Evolutionary conservation across 495 filamentous ascomycete genomes (phyloP).

Genomic region (Cryomyces antarcticus): DNA sequence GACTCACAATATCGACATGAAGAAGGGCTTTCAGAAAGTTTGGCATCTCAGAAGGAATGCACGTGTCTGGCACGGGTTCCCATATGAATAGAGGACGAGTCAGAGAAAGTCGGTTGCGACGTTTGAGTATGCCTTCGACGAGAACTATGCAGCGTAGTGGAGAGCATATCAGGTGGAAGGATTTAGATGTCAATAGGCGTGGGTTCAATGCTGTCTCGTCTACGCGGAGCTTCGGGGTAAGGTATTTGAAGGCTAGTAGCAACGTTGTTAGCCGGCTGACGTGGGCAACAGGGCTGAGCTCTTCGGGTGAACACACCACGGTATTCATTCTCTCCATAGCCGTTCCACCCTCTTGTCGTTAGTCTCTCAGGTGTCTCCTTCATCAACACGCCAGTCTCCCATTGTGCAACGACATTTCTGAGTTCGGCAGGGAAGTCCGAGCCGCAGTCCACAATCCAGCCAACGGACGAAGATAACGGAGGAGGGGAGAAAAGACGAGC

Average conservation of each 20-base stretch:
- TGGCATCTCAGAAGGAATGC: conserved; percentile 51
- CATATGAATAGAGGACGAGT: conserved; percentile 59
- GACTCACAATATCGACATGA: conserved; percentile 68
- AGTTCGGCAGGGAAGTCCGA: conserved; percentile 61
- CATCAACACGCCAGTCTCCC: conserved; percentile 52
- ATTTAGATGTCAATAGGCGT: conserved; percentile 42
- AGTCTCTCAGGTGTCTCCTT: conserved; percentile 42
- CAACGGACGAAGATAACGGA: conserved; percentile 34
- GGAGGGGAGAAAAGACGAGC: conserved; percentile 66
- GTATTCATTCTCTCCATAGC: conserved; percentile 42
- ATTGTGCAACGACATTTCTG: conserved; percentile 38
- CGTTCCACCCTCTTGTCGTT: conserved; percentile 85
- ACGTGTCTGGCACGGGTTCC: conserved; percentile 87
- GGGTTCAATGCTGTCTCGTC: conserved; percentile 35
- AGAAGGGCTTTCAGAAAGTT: conserved; percentile 48
- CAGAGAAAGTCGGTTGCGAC: conserved; percentile 7
- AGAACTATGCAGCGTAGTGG: conserved; percentile 57
- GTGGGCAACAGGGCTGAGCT: background rate
- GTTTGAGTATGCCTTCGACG: conserved; percentile 36
- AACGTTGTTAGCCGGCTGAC: background rate
- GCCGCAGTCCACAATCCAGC: conserved; percentile 82
- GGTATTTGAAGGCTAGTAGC: conserved; percentile 53
- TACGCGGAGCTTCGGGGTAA: conserved; percentile 68
- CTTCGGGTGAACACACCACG: conserved; percentile 22
- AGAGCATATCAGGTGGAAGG: conserved; percentile 78